Evolutionary conservation across 2,329 filamentous ascomycete species (phyloP).

Genomic region (Stachybotrys elegans): DNA sequence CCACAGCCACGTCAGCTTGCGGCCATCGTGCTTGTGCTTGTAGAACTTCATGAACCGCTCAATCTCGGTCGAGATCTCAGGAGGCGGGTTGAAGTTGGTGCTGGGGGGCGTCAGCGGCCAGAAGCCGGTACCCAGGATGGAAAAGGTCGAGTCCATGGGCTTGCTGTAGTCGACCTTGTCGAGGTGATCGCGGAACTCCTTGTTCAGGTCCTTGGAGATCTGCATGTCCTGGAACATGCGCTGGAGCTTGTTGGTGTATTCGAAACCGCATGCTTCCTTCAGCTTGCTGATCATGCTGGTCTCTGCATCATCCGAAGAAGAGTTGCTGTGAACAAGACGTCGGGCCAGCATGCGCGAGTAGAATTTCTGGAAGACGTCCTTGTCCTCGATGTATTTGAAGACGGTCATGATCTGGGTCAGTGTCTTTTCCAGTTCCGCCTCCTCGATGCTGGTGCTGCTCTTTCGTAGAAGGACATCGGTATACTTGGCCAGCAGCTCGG

Average conservation of each 20-base stretch:
- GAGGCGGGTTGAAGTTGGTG: conserved; percentile 83
- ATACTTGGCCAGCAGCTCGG: conserved; percentile 92
- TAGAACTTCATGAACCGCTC: conserved; percentile 90
- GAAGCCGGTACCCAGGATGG: conserved; percentile 92
- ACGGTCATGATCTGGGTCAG: conserved; percentile 96
- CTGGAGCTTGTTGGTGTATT: conserved; percentile 99
- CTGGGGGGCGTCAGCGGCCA: conserved; percentile 88
- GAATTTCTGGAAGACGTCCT: conserved; percentile 99
- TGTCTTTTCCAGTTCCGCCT: conserved; percentile 85
- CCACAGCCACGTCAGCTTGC: conserved; percentile 97
- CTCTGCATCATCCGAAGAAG: conserved; percentile 94
- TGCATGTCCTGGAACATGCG: conserved; percentile 99
- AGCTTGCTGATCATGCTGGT: conserved; percentile 99
- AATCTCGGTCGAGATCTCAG: conserved; percentile 79
- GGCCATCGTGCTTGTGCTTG: conserved; percentile 91
- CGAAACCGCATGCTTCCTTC: conserved; percentile 96
- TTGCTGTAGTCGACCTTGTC: conserved; percentile 55
- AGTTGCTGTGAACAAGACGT: conserved; percentile 89
- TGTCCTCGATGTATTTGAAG: conserved; percentile 99
- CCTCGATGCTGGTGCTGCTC: conserved; percentile 86
- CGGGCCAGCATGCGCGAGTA: conserved; percentile 96
- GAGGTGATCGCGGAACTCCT: conserved; percentile 74
- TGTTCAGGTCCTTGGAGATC: conserved; percentile 95
- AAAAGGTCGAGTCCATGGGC: conserved; percentile 78
- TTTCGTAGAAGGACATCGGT: conserved; percentile 90